phyloP scores from a whole-genome alignment of 2,329 filamentous ascomycete species.

The Xylariaceae sp. region DNA sequence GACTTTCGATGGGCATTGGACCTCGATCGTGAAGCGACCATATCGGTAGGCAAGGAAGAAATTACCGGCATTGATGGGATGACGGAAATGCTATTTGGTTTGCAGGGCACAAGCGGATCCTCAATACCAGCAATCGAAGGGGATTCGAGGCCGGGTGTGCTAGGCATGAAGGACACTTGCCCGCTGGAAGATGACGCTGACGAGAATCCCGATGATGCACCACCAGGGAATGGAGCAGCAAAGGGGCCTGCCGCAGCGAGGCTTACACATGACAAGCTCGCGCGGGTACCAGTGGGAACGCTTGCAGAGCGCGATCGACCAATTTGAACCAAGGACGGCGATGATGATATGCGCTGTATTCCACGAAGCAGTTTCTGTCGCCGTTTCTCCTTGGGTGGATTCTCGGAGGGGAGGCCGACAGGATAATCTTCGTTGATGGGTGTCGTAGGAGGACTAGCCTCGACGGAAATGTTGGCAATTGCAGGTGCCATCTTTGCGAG shows the following conservation, averaged over 20 bases:
- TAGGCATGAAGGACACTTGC: conserved; percentile 36
- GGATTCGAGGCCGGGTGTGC: conserved; percentile 39
- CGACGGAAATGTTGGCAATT: conserved; percentile 6
- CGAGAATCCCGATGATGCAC: conserved; percentile 29
- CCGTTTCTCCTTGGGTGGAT: conserved; percentile 58
- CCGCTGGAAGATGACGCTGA: too few relatives aligned
- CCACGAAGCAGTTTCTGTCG: conserved; percentile 68
- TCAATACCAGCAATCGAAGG: conserved; percentile 40
- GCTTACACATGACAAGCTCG: conserved; percentile 52
- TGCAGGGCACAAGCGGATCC: conserved; percentile 51
- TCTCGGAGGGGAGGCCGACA: conserved; percentile 20
- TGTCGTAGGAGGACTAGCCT: conserved; percentile 14
- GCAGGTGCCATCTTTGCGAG: conserved; percentile 15
- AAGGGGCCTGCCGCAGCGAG: conserved; percentile 43
- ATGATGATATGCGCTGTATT: conserved; percentile 78
- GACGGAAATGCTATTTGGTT: conserved; percentile 47
- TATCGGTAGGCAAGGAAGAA: conserved; percentile 60
- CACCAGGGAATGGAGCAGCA: conserved; percentile 31
- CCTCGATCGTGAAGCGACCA: conserved; percentile 44
- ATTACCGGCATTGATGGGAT: conserved; percentile 43
- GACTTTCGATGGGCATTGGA: conserved; percentile 29
- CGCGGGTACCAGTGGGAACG: conserved; percentile 60
- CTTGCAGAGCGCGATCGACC: conserved; percentile 63
- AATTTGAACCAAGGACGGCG: conserved; percentile 63
- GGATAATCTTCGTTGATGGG: conserved; percentile 20